These are phyloP conservation scores for Thermothelomyces thermophilus DNA, from an alignment of 2,329 filamentous ascomycete species.

Conservation along the genomic window DNA sequence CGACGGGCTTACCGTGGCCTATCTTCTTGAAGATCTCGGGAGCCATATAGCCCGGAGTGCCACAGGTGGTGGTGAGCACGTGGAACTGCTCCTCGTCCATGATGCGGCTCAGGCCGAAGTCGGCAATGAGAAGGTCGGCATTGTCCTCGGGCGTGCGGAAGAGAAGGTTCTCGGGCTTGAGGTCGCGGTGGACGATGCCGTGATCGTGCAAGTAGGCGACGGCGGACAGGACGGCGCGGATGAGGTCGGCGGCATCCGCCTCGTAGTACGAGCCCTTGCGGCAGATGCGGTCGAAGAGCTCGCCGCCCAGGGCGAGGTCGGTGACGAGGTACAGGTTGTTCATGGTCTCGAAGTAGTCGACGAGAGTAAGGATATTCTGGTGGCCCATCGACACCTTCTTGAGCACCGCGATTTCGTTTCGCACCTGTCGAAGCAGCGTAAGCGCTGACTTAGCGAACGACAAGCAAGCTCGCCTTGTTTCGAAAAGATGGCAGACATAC, in stretches of 20 bases:
- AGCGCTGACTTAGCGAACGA: neutral
- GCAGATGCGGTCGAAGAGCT: conserved; percentile 97
- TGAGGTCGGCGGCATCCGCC: conserved; percentile 89
- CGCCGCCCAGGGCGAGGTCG: conserved; percentile 89
- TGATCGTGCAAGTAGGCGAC: conserved; percentile 98
- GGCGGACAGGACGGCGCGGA: conserved; percentile 90
- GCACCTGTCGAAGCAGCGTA: conserved; percentile 55
- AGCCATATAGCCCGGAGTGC: conserved; percentile 97
- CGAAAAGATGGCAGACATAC: conserved; percentile 41
- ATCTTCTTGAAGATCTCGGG: conserved; percentile 99
- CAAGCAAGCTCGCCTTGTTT: neutral
- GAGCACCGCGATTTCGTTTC: conserved; percentile 95
- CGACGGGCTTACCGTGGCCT: conserved; percentile 94
- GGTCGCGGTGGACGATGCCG: conserved; percentile 93
- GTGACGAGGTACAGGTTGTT: conserved; percentile 99
- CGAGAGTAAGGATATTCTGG: conserved; percentile 93
- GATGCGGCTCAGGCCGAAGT: conserved; percentile 91
- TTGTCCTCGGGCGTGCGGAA: conserved; percentile 98
- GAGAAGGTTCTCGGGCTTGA: conserved; percentile 95
- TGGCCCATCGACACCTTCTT: conserved; percentile 99
- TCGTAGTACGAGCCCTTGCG: conserved; percentile 98
- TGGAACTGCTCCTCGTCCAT: conserved; percentile 99
- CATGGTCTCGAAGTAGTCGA: conserved; percentile 99
- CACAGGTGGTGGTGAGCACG: conserved; percentile 93
- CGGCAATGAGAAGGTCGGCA: conserved; percentile 90